Evolutionary conservation across 1,139 yeast genomes (phyloP).

Genomic region (Geotrichum aggregatum): DNA sequence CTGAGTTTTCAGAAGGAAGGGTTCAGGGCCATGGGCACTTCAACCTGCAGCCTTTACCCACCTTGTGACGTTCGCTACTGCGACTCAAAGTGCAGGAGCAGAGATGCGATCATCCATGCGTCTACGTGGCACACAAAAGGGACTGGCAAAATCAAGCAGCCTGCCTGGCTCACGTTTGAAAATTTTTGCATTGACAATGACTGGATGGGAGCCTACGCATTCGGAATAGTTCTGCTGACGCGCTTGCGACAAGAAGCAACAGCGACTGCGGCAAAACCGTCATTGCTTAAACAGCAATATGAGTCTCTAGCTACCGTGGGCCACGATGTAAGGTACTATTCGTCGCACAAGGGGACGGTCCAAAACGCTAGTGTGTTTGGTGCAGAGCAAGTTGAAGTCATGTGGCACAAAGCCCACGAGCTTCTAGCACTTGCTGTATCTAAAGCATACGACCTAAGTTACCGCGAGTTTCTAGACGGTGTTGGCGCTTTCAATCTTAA

Average conservation of each 20-base stretch:
- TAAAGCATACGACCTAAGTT: constrained; percentile 41
- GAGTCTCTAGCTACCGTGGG: constrained; percentile 65
- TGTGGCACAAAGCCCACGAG: constrained; percentile 58
- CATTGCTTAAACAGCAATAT: constrained; percentile 44
- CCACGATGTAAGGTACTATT: constrained; percentile 54
- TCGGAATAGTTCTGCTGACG: constrained; percentile 59
- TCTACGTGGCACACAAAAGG: constrained; percentile 50
- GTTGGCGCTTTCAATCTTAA: constrained; percentile 74
- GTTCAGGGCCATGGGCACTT: constrained; percentile 10
- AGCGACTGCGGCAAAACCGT: constrained; percentile 48
- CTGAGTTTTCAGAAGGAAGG: background rate
- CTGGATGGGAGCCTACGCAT: constrained; percentile 67
- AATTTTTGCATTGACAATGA: constrained; percentile 60
- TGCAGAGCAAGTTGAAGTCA: constrained; percentile 53
- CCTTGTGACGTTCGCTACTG: constrained; percentile 33
- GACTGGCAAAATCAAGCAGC: constrained; percentile 41
- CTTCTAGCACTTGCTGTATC: constrained; percentile 53
- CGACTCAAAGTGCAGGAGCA: constrained; percentile 33
- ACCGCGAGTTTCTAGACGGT: constrained; percentile 55
- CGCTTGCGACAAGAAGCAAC: constrained; percentile 62
- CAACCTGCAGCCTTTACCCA: constrained; percentile 12
- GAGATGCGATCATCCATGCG: constrained; percentile 46
- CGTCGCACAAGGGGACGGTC: constrained; percentile 1
- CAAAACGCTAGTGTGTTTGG: constrained; percentile 42
- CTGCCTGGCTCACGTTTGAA: constrained; percentile 55